Conservation (phyloP, 208 protist species). For the Wallacemonas sp. region DNA sequence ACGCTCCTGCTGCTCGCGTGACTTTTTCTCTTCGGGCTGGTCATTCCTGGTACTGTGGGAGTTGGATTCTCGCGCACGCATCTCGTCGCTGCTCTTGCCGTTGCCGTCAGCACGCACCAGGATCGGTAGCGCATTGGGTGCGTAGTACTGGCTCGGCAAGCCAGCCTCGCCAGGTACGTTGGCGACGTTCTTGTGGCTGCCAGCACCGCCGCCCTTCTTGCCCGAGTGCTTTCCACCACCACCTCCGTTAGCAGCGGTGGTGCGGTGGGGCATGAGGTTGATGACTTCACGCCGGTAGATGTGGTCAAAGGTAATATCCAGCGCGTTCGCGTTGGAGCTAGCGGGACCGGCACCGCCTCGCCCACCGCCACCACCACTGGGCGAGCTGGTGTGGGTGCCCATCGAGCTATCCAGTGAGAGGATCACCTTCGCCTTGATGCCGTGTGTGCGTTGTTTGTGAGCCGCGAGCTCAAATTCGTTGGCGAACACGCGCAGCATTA, state of each 20-base stretch:
- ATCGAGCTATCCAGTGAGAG: constrained; percentile 10
- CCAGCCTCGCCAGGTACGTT: constrained; percentile 33
- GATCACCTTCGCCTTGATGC: constrained; percentile 32
- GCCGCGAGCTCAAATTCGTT: constrained; percentile 76
- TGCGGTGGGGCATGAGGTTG: constrained; percentile 49
- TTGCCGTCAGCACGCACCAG: constrained; percentile 8
- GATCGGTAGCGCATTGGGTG: constrained; percentile 11
- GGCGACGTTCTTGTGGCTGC: constrained; percentile 7
- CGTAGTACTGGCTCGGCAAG: constrained; percentile 49
- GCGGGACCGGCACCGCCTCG: constrained; percentile 29
- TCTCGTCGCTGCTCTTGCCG: not conserved
- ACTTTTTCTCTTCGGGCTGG: constrained; percentile 26
- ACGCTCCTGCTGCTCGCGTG: constrained; percentile 23
- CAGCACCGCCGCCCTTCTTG: constrained; percentile 10
- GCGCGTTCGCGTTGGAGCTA: constrained; percentile 54
- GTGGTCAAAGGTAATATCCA: constrained; percentile 82
- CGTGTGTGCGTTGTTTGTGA: constrained; percentile 81
- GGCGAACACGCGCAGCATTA: constrained; percentile 82
- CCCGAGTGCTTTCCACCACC: constrained; percentile 11
- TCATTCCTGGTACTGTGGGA: not conserved
- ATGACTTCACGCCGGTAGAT: constrained; percentile 53
- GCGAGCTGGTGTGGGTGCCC: constrained; percentile 13
- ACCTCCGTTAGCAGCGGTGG: not conserved
- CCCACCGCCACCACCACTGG: constrained; percentile 8
- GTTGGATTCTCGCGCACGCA: not conserved